Evolutionary conservation across 352 stramenopile species (phyloP), one percentile per base, ranked within the genome.

Genomic region (Pythium guiyangense): DNA sequence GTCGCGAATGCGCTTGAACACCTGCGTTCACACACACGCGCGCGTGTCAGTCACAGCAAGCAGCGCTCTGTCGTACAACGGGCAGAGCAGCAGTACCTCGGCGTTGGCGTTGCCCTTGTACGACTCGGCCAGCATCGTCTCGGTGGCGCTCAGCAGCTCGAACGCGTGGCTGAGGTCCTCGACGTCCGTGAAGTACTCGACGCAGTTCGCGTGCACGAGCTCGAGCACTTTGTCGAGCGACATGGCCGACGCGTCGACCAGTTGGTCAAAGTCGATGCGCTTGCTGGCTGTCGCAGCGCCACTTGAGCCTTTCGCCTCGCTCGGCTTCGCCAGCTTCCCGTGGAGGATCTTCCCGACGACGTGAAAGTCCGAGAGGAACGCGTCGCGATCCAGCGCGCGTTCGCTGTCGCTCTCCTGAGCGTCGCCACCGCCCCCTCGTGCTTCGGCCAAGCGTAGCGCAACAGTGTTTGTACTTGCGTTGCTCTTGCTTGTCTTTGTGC

Each of bases 341-440:
- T 95, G 79, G 4, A 95, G 49, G 39, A 95, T 54, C 53, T 92
- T 92, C 6, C 83, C 85, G 31, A 93, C 62, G 12, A 93, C 59
- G 47, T 90, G 85, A 15, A 95, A 90, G 51, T 93, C 81, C 2
- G 85, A 93, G 5, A 80, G 63, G 69, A 95, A 95, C 20, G 69
- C 54, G 40, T 95, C 85, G n/a, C 84, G 79, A 46, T 57, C 62
- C 2, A 52, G 14, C 54, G 9, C 42, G 4, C 4, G 6, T 5
- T 25, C 17, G 9, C 8, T 1, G 20, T 47, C n/a, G 42, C 42
- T 20, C 17, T 47, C 42, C 4, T 26, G 9, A 25, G 9, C 20
- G 18, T 25, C 18, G 27, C 20, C 42, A 25, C 9, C 6, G 2
- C 42, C 18, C 10, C 42, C 10, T 8, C 42, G n/a, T 20, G 31